phyloP scores from a whole-genome alignment of 805 yeast genomes.

The Metschnikowia amazonensis region DNA sequence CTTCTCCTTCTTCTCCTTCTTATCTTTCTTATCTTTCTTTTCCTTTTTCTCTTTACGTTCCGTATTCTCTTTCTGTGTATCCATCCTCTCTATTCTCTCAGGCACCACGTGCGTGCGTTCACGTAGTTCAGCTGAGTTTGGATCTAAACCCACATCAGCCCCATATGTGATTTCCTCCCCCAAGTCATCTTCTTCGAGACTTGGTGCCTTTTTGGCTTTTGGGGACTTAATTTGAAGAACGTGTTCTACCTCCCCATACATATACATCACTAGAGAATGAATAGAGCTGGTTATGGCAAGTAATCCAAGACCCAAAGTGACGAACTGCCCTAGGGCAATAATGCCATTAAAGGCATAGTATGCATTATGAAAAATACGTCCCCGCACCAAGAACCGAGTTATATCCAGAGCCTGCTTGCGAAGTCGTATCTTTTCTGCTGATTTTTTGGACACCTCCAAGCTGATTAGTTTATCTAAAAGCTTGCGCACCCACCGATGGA shows the following conservation, averaged over 20 bases:
- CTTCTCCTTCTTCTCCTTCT: too few species aligned
- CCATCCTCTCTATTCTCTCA: neutral
- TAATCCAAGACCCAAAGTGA: slow-evolving; percentile 66
- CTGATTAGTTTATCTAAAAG: slow-evolving; percentile 30
- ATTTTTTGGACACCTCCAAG: slow-evolving; percentile 14
- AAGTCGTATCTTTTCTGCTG: slow-evolving; percentile 13
- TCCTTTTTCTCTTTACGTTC: slow-evolving; percentile 14
- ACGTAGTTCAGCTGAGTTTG: neutral
- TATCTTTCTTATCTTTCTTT: slow-evolving; percentile 12
- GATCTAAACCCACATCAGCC: neutral
- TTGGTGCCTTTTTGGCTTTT: neutral
- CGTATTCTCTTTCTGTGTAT: slow-evolving; percentile 16
- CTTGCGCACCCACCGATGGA: slow-evolving; percentile 54
- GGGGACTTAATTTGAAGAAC: neutral
- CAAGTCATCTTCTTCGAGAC: slow-evolving; percentile 12
- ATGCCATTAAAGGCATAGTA: slow-evolving; percentile 63
- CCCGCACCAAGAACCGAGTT: slow-evolving; percentile 28
- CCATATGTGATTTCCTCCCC: slow-evolving; percentile 15
- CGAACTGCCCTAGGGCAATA: slow-evolving; percentile 71
- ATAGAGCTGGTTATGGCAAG: slow-evolving; percentile 54
- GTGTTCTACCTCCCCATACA: slow-evolving; percentile 16
- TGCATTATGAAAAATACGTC: slow-evolving; percentile 42
- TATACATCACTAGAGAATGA: slow-evolving; percentile 19
- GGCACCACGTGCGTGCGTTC: neutral
- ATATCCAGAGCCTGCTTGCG: slow-evolving; percentile 16